Evolutionary conservation across 495 filamentous ascomycete species (phyloP), one percentile per base, ranked within the genome.

Genomic region (Penicillium egyptiacum): DNA sequence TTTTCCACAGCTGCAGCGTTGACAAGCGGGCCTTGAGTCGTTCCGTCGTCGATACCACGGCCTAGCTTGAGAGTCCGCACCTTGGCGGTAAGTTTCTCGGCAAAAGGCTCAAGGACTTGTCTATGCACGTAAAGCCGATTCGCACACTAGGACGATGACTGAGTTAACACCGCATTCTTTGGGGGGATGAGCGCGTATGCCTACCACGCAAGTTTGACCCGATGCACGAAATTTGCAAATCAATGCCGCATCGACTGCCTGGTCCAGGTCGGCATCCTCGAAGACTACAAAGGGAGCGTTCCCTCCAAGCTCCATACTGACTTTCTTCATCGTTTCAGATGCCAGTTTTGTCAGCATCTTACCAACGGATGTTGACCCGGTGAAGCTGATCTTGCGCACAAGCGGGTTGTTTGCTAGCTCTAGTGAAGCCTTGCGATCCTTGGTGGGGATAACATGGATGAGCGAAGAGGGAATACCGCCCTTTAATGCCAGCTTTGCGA

Each of bases 271-370:
- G 5, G 88, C 89, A 68, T 96, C 92, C 37, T 88, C 88, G 65
- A 96, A 97, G 23, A 97, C 82, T 51, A 97, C 72, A 33, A 95
- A 77, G 3, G 92, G 91, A 8, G 83, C 87, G 75, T 96, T 96
- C 39, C 92, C 92, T 20, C 92, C 92, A 7, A 92, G 93, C 71
- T 96, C 92, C 30, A 96, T 81, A 0, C 88, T 94, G 51, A 96
- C 89, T 67, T 86, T 87, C 48, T 83, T 77, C 61, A 96, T 87
- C 8, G 84, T 79, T 43, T 83, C 76, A 40, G 83, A 83, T 1
- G 64, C 75, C 65, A 87, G 83, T 60, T 57, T 49, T 3, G 63
- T 55, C 2, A 73, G 37, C 41, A 62, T 56, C 47, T 65, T 70
- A 0, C 64, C 70, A 5, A 71, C 65, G 17, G 16, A 56, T 0